These are phyloP conservation scores for Ophiostoma perfectum DNA, from an alignment of 2,329 filamentous ascomycete species.

Conservation along the genomic window DNA sequence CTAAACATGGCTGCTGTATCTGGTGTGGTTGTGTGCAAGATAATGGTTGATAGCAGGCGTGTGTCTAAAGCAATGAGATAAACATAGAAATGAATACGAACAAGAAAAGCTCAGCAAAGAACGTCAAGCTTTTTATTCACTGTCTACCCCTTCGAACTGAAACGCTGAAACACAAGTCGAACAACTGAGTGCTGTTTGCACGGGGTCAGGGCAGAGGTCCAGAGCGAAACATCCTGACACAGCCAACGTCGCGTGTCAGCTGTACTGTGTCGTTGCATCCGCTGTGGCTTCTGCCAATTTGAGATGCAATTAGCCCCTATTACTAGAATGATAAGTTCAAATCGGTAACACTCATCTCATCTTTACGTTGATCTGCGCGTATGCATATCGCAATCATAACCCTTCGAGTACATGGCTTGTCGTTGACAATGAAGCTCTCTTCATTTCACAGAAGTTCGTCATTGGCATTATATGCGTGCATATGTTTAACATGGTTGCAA, in stretches of 20 bases:
- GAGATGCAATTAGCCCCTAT: conserved; percentile 1
- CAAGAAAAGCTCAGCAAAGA: not conserved
- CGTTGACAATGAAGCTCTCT: not conserved
- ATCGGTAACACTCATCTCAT: not conserved
- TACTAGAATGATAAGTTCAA: not conserved
- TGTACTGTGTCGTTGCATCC: conserved; percentile 30
- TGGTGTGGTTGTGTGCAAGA: not conserved
- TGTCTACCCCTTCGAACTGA: not conserved
- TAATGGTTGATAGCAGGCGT: not conserved
- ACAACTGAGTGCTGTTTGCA: not conserved
- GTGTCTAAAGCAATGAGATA: not conserved
- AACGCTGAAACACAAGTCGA: not conserved
- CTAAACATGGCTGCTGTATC: conserved; percentile 45
- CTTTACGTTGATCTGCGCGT: not conserved
- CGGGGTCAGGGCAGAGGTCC: not conserved
- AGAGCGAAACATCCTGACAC: conserved; percentile 28
- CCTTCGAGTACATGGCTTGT: not conserved
- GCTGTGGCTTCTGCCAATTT: not conserved
- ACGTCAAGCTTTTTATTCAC: not conserved
- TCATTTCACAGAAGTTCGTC: too few species aligned
- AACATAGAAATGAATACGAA: not conserved
- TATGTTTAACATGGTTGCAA: too few species aligned
- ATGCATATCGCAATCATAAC: not conserved
- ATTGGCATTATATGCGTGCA: too few species aligned
- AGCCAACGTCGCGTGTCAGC: conserved; percentile 39